These are phyloP conservation scores for Hericium coralloides DNA, from an alignment of 768 basidiomycete genomes.

Conservation along the genomic window DNA sequence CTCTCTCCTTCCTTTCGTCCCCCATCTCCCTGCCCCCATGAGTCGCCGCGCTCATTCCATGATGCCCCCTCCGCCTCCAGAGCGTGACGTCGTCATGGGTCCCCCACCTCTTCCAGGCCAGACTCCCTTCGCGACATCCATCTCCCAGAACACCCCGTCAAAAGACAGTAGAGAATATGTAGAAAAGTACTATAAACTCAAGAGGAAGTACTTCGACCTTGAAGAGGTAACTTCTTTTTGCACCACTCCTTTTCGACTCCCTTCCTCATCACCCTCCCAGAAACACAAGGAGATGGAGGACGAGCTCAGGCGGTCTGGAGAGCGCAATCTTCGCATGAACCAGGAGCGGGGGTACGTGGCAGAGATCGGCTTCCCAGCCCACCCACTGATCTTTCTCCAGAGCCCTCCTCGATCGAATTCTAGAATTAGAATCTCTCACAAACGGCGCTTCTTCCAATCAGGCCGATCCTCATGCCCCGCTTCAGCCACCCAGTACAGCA, in stretches of 20 bases:
- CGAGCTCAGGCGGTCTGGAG: constrained; percentile 51
- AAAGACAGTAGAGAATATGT: constrained; percentile 36
- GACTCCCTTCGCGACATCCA: constrained; percentile 20
- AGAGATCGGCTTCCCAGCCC: constrained; percentile 9
- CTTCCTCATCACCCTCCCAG: constrained; percentile 22
- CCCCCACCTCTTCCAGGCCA: constrained; percentile 34
- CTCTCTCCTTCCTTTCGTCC: constrained; percentile 4
- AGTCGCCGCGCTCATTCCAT: constrained; percentile 8
- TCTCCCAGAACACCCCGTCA: constrained; percentile 18
- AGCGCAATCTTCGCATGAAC: constrained; percentile 52
- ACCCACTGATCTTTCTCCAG: constrained; percentile 24
- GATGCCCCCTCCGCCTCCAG: constrained; percentile 25
- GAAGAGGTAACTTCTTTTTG: constrained; percentile 45
- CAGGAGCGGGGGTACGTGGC: constrained; percentile 51
- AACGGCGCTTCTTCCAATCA: constrained; percentile 23
- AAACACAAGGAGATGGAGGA: constrained; percentile 50
- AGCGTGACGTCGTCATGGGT: constrained; percentile 45
- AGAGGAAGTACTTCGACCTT: constrained; percentile 56
- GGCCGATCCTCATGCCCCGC: constrained; percentile 13
- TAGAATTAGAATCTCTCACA: constrained; percentile 41
- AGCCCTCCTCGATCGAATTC: constrained; percentile 48
- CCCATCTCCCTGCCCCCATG: constrained; percentile 8
- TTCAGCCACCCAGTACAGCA: constrained; percentile 35
- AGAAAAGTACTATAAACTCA: constrained; percentile 61
- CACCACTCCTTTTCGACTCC: background rate